Evolutionary conservation across 257 asterid species (phyloP).

Genomic region (Solanum bulbocastanum): DNA sequence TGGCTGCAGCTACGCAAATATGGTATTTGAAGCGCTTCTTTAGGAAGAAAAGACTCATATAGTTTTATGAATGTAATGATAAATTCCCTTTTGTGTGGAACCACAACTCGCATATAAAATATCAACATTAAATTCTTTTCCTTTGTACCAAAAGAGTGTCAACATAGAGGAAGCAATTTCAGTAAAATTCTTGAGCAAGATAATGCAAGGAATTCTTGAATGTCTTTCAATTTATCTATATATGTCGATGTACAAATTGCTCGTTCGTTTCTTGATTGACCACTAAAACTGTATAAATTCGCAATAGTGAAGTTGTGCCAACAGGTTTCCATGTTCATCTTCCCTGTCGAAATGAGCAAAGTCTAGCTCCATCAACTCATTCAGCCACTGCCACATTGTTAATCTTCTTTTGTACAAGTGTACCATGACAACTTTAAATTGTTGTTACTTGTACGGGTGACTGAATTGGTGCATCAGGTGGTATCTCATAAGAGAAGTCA

Average conservation of each 20-base stretch:
- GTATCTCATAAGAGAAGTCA: neutral
- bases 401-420: too few relatives aligned
- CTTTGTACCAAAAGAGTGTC: neutral
- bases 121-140: neutral
- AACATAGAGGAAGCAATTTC: too few relatives aligned
- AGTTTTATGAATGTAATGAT: neutral
- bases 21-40: constrained; percentile 49
- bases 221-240: neutral
- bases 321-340: neutral
- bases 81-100: neutral
- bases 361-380: neutral
- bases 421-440: neutral
- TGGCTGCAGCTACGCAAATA: constrained; percentile 31
- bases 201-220: neutral
- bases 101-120: neutral
- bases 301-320: neutral
- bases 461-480: neutral
- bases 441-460: neutral
- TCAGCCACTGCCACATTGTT: neutral
- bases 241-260: neutral
- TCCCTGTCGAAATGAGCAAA: neutral
- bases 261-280: neutral
- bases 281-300: neutral
- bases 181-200: neutral
- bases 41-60: constrained; percentile 60